Evolutionary conservation across 2,329 filamentous ascomycete genomes (phyloP), one percentile per base, ranked within the genome.

Genomic region (Blumeria graminis): DNA sequence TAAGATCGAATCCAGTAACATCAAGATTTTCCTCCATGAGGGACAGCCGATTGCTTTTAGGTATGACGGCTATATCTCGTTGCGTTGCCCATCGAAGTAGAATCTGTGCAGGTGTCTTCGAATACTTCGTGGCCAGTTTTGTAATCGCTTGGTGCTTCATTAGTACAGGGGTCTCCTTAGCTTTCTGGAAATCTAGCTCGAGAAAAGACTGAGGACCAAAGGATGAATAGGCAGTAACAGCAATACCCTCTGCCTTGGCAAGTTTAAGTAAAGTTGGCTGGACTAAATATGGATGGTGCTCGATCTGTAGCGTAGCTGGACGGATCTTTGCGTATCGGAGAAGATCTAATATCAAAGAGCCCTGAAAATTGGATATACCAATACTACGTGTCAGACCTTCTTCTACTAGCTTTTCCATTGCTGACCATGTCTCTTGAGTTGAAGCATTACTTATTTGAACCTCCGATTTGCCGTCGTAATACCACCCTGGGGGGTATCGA

Each of bases 81-180:
- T 93, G 86, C 14, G 87, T 93, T 22, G 86, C 80, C 88, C 88
- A 94, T 63, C 87, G 78, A 62, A 94, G 75, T 59, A 94, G 75
- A 33, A 94, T 75, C 75, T 94, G 87, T 14, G 85, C 83, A 6
- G 86, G 75, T 8, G 81, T 80, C 74, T 84, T 86, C 67, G 71
- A 71, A 65, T 86, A 73, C 72, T 84, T 87, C 64, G 74, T 68
- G 16, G 86, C 81, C 60, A 89, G 75, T 54, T 64, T 67, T 63
- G 75, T 78, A 68, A 94, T 74, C 56, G 74, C 69, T 18, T 76
- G 70, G 68, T 86, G 76, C 66, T 88, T 75, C 67, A 93, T 82
- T 58, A 93, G 75, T 56, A 84, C 76, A 13, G 78, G 74, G 11
- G 80, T 75, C 61, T 77, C 74, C 61, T 76, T 71, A 33, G 84